These are phyloP conservation scores for Blastocystis sp. DNA, from an alignment of 352 stramenopile genomes.

Conservation along the genomic window DNA sequence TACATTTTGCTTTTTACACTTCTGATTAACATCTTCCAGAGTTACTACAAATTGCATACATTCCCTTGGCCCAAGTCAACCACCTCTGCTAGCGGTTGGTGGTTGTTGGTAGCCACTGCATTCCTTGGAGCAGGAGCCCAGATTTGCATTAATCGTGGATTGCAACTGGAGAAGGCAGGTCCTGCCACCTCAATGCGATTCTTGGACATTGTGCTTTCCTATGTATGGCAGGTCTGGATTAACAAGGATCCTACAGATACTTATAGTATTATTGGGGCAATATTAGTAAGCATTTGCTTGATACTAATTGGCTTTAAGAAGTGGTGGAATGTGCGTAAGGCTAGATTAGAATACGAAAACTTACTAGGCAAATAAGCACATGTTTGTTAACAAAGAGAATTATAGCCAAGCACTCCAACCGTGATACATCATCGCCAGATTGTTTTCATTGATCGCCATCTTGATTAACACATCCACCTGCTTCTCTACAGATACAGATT, in stretches of 20 bases:
- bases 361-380: background rate
- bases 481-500: conserved; percentile 89
- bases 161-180: conserved; percentile 62
- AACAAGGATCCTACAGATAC: conserved; percentile 29
- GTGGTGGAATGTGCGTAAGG: conserved; percentile 50
- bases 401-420: conserved; percentile 92
- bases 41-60: conserved; percentile 19
- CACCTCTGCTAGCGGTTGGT: background rate
- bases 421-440: conserved; percentile 86
- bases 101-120: background rate
- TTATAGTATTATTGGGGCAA: conserved; percentile 51
- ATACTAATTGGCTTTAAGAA: conserved; percentile 60
- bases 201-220: conserved; percentile 61
- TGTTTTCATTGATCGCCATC: conserved; percentile 84
- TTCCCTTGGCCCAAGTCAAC: conserved; percentile 50
- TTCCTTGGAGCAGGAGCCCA: conserved; percentile 46
- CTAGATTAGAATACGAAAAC: conserved; percentile 30
- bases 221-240: conserved; percentile 61
- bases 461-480: conserved; percentile 96
- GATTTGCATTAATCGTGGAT: conserved; percentile 61
- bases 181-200: conserved; percentile 61
- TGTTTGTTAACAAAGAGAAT: conserved; percentile 56
- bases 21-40: conserved; percentile 55
- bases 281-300: conserved; percentile 38
- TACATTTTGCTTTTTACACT: conserved; percentile 56